A percentile compares a stretch with the other conserved stretches of the same genome.
phyloP scores from a whole-genome alignment of 257 asterid genomes.

The Rubia yunnanensis region DNA sequence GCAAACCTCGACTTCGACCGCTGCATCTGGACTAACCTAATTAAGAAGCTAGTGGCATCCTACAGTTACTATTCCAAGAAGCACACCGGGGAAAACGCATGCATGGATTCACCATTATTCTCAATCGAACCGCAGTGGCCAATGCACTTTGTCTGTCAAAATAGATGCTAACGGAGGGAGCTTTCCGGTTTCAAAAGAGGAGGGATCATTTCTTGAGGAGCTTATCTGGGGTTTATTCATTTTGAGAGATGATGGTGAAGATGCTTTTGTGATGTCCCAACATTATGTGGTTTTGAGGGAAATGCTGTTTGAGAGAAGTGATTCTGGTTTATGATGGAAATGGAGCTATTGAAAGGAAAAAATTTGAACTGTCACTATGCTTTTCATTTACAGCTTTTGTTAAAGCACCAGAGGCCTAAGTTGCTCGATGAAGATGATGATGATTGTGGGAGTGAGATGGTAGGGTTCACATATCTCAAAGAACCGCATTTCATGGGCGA shows the following conservation, averaged over 20 bases:
- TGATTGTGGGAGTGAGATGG: neutral
- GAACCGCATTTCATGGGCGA: no score
- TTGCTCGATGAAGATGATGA: neutral
- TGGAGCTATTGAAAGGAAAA: conserved; percentile 7
- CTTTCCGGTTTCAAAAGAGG: neutral
- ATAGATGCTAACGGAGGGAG: neutral
- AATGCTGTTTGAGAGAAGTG: neutral
- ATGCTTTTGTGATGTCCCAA: conserved; percentile 4
- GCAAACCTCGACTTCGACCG: conserved; percentile 9
- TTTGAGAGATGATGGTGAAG: conserved; percentile 3
- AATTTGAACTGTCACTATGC: conserved; percentile 14
- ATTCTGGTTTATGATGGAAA: conserved; percentile 15
- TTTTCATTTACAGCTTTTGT: conserved; percentile 14
- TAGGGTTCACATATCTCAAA: no score
- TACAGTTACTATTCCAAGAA: neutral
- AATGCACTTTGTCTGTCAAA: conserved; percentile 6
- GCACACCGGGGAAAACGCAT: neutral
- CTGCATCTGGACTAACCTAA: neutral
- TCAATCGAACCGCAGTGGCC: neutral
- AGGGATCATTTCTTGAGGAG: conserved; percentile 4
- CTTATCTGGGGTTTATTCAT: conserved; percentile 8
- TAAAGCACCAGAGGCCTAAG: conserved; percentile 5
- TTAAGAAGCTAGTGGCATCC: conserved; percentile 1
- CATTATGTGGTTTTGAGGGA: neutral
- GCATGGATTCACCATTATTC: neutral